phyloP scores from a whole-genome alignment of 129 eudicot species.

The Chrysanthemum makinoi region DNA sequence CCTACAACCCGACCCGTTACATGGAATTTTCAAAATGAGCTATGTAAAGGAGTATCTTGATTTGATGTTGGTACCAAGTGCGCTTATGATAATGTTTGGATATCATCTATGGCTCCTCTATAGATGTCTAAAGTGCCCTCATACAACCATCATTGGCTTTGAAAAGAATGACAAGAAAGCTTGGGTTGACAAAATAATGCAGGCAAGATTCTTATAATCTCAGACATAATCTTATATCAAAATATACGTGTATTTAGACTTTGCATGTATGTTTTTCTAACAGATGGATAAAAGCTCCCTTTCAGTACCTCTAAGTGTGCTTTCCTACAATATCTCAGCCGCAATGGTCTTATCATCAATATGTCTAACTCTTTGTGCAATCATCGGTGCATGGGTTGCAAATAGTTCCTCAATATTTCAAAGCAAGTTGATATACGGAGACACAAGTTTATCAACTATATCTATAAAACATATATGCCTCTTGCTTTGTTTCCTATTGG shows the following conservation, averaged over 20 bases:
- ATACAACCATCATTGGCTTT: slow-evolving; percentile 65
- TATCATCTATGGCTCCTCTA: slow-evolving; percentile 68
- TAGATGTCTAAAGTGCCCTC: slow-evolving; percentile 55
- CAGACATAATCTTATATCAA: background rate
- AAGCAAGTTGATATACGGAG: slow-evolving; percentile 48
- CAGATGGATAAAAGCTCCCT: slow-evolving; percentile 35
- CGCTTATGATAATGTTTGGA: slow-evolving; percentile 43
- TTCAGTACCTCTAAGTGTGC: slow-evolving; percentile 42
- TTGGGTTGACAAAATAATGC: slow-evolving; percentile 60
- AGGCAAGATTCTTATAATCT: slow-evolving; percentile 35
- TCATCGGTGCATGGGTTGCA: slow-evolving; percentile 60
- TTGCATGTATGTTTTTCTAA: background rate
- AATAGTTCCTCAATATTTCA: slow-evolving; percentile 40
- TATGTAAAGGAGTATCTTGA: slow-evolving; percentile 50
- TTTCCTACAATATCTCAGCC: slow-evolving; percentile 43
- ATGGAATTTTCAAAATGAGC: slow-evolving; percentile 33
- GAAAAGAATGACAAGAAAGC: slow-evolving; percentile 65
- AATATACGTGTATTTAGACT: background rate
- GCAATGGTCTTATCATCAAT: slow-evolving; percentile 60
- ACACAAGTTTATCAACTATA: slow-evolving; percentile 47
- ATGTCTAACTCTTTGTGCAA: slow-evolving; percentile 54
- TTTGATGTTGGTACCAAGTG: slow-evolving; percentile 57
- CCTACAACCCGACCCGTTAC: too few species aligned
- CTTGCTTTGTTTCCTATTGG: slow-evolving; percentile 54
- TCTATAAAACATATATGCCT: slow-evolving; percentile 53